Conservation (phyloP, 441 rosid species). For the Pelargonium fulgidum region DNA sequence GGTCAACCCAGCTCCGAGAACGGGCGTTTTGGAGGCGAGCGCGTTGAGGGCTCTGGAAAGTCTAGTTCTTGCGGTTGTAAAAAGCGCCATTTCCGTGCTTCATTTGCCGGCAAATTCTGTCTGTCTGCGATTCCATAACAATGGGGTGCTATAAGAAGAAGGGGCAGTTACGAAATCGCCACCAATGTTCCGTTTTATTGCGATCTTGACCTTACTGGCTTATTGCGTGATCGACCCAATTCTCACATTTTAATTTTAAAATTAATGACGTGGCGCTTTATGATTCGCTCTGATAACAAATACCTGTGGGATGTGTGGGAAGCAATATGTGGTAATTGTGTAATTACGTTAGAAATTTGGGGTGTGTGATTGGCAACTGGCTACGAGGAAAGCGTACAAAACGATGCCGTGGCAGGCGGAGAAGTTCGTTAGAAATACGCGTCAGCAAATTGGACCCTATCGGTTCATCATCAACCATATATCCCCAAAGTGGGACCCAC, state of each 20-base stretch:
- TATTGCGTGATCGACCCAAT: too few species aligned
- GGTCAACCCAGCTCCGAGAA: slow-evolving; percentile 11
- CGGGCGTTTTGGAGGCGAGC: background rate
- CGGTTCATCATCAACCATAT: background rate
- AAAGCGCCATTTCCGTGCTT: slow-evolving; percentile 15
- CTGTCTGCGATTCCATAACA: background rate
- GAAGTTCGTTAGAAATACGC: slow-evolving; percentile 4
- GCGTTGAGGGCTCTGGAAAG: slow-evolving; percentile 25
- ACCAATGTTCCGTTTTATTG: background rate
- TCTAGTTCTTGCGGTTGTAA: slow-evolving; percentile 37
- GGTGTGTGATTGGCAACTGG: background rate
- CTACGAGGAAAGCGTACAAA: background rate
- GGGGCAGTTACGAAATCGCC: background rate
- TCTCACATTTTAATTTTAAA: background rate
- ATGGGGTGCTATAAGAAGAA: background rate
- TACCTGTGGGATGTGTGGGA: too few species aligned
- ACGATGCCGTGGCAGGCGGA: slow-evolving; percentile 17
- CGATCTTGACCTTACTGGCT: slow-evolving; percentile 19
- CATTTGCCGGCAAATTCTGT: slow-evolving; percentile 8
- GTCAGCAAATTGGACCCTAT: slow-evolving; percentile 14
- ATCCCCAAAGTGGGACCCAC: slow-evolving; percentile 6
- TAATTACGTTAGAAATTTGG: background rate
- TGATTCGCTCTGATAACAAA: too few species aligned
- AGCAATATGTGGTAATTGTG: background rate
- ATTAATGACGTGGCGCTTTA: background rate